Evolutionary conservation across 2,329 filamentous ascomycete genomes (phyloP).

Genomic region (Colletotrichum siamense): DNA sequence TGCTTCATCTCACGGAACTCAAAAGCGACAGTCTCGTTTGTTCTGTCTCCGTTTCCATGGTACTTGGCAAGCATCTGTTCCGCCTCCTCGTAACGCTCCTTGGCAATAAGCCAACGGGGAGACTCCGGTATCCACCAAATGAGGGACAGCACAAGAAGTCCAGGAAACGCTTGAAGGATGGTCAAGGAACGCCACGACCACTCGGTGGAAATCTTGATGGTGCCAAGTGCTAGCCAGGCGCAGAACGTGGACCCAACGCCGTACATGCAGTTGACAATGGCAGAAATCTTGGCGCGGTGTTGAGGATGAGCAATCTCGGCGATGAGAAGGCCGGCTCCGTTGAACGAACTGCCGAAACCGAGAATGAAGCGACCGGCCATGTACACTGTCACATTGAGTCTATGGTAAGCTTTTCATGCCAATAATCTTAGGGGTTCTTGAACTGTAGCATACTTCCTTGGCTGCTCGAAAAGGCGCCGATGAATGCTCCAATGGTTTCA

Average conservation of each 20-base stretch:
- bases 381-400: not conserved
- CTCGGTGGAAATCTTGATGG: not conserved
- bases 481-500: conserved; percentile 47
- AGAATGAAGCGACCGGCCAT: conserved; percentile 44
- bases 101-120: conserved; percentile 36
- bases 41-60: conserved; percentile 56
- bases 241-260: not conserved
- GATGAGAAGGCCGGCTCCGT: conserved; percentile 35
- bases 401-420: not conserved
- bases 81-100: conserved; percentile 34
- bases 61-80: conserved; percentile 38
- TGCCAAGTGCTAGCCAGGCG: not conserved
- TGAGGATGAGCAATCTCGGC: not conserved
- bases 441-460: conserved; percentile 41
- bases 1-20: not conserved
- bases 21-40: not conserved
- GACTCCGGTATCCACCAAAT: conserved; percentile 30
- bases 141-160: not conserved
- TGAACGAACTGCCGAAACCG: conserved; percentile 50
- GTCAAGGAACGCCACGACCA: not conserved
- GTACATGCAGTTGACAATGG: not conserved
- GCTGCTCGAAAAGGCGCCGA: conserved; percentile 45
- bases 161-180: not conserved
- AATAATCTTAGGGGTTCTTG: not conserved
- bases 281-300: not conserved